Base-by-base conservation (phyloP, 148 eudicot genomes). In the Fallopia convolvulus region DNA sequence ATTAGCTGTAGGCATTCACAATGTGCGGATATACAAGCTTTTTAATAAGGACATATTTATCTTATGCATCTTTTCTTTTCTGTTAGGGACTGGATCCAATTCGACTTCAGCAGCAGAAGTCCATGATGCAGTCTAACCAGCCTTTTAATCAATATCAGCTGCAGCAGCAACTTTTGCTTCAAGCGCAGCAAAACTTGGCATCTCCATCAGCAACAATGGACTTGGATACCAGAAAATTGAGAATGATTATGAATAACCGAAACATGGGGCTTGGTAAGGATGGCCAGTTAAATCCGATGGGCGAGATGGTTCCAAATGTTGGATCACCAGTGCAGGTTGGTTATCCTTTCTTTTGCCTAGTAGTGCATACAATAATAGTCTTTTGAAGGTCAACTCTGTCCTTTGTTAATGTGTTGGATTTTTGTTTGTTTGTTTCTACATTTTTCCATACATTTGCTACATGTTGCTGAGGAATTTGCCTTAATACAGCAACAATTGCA, bases 321-420 rank as follows among this genome's bases (percentile, higher is more conserved):
- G 91, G 96, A 46, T 91, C 93, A 39, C 84, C 93, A 8, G 76
- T 88, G 65, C 92, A 88, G 75, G 85, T 83, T 77, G 86, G 89
- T 53, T 73, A 81, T 78, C 79, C 30, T 26, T 86, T 18, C 81
- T 80, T 83, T 81, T 87, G 81, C 83, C 90, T 77, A 88, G 85
- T 77, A 88, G 85, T 75, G 83, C 83, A 75, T 89, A 86, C 75
- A 74, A 83, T 18, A 85, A 85, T 50, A 88, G 89, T 88, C 77
- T 89, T 75, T 74, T 86, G 61, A 87, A 87, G 89, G 89, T 85
- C 33, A 13, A 68, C 44, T 36, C 20, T 68, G 70, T 65, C 30
- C 42, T 68, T 36, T 39, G 21, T 6, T 39, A 17, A 11, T 30
- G 12, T 58, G 65, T 20, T 20, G 21, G 65, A 26, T 26, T 23